Conservation (phyloP, 352 stramenopile genomes). For the Blastocystis sp. region DNA sequence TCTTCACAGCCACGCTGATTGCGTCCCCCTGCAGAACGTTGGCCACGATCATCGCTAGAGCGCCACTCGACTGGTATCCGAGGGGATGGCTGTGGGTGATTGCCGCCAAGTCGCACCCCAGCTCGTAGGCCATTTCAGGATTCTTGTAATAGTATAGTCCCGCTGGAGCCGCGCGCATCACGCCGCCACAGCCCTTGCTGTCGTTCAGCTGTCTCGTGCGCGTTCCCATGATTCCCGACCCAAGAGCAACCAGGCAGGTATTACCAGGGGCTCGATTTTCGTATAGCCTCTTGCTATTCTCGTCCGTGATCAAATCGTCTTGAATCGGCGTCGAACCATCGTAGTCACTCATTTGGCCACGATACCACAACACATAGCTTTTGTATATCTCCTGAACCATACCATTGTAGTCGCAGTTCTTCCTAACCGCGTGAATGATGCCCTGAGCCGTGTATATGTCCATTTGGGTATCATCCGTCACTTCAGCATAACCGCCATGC, state of each 20-base stretch:
- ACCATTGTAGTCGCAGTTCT: conserved; percentile 23
- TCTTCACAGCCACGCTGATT: background rate
- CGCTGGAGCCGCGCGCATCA: conserved; percentile 44
- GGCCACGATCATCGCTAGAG: background rate
- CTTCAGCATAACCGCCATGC: background rate
- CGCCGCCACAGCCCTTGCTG: conserved; percentile 48
- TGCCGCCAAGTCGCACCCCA: conserved; percentile 5
- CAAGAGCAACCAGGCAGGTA: conserved; percentile 7
- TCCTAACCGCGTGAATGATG: conserved; percentile 9
- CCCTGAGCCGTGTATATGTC: conserved; percentile 41
- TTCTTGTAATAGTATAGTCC: background rate
- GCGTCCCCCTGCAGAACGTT: background rate
- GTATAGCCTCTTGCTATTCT: conserved; percentile 2
- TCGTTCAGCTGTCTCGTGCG: background rate
- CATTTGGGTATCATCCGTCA: conserved; percentile 66
- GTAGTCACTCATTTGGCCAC: background rate
- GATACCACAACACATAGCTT: conserved; percentile 20
- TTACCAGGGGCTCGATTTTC: background rate
- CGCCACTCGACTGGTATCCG: conserved; percentile 3
- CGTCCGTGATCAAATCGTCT: conserved; percentile 6
- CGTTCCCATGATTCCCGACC: background rate
- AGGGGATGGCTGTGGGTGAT: conserved; percentile 50
- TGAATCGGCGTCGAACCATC: background rate
- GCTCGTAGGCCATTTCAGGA: background rate
- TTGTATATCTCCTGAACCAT: conserved; percentile 60